A percentile compares a stretch with the other conserved stretches of the same genome.
Conservation (phyloP, 768 basidiomycete genomes). For the Xerocomus potaroensis region DNA sequence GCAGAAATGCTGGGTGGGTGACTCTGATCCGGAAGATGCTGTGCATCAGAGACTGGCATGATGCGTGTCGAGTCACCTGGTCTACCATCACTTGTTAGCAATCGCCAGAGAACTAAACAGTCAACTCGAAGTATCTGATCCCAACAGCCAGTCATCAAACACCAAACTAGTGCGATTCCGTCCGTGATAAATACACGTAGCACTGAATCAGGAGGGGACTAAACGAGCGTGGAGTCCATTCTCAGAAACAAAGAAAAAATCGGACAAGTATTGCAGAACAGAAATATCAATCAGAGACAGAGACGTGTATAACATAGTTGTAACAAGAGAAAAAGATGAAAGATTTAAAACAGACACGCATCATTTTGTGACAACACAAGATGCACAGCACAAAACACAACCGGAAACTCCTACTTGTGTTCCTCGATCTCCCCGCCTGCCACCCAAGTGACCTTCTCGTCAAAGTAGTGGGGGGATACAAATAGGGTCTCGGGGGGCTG, state of each 20-base stretch:
- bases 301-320: slow-evolving; percentile 3
- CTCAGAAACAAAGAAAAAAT: neutral
- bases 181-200: neutral
- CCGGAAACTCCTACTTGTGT: slow-evolving; percentile 12
- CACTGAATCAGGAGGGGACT: neutral
- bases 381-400: neutral
- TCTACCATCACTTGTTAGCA: too few relatives aligned
- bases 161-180: too few relatives aligned
- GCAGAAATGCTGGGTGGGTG: too few relatives aligned
- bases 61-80: too few relatives aligned
- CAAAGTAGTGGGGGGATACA: slow-evolving; percentile 56
- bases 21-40: too few relatives aligned
- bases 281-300: slow-evolving; percentile 2
- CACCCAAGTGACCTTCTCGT: slow-evolving; percentile 44
- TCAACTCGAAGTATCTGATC: too few relatives aligned
- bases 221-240: neutral
- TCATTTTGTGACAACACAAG: neutral
- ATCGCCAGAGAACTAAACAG: too few relatives aligned
- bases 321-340: slow-evolving; percentile 5
- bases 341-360: neutral
- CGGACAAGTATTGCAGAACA: slow-evolving; percentile 1
- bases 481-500: slow-evolving; percentile 39
- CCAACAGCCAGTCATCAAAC: too few relatives aligned
- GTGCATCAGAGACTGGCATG: too few relatives aligned
- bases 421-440: slow-evolving; percentile 9